Evolutionary conservation across 1,284 basidiomycete species (phyloP), one percentile per base, ranked within the genome.

Genomic region (Veloboletus limbatus): DNA sequence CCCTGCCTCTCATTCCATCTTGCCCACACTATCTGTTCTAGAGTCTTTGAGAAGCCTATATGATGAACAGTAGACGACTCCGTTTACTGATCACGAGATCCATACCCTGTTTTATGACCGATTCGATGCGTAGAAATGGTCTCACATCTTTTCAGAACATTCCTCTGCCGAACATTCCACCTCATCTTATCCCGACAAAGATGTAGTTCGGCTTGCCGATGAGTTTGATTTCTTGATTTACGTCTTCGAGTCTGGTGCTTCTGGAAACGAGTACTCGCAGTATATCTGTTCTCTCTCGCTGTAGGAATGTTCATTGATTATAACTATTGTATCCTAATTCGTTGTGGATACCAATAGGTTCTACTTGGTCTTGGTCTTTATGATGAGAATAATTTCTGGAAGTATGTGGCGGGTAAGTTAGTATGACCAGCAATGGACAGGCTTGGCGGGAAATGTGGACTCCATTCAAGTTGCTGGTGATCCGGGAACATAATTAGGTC

Each of bases 111-210:
- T 33, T 24, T 40, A 34, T 31, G 51, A 49, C n/a, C 49, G 25
- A 35, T 31, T 34, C 45, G 58, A 60, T 17, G 14, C 28, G 8
- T 45, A 49, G 31, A 56, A 34, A 36, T 58, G 53, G 14, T 40
- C 44, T 37, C 58, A 51, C 35, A 38, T 51, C 39, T 42, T 48
- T 30, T 24, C 53, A 27, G 49, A 34, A 17, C 45, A 25, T 35
- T 4, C 54, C 37, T 24, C 50, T 40, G 18, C 22, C 16, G 55
- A 37, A 17, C 36, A 36, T 28, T 24, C 48, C 11, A 21, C 41
- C 33, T 30, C 50, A 32, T 42, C 48, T 40, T 51, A 49, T 49
- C 28, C 45, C 30, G 32, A 36, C 14, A 27, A 25, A n/a, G 40
- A 34, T 32, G 34, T 2, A 25, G 20, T n/a, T 47, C 17, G 34